Conservation (phyloP, 1,284 basidiomycete genomes). For the Cutaneotrichosporon curvatum region DNA sequence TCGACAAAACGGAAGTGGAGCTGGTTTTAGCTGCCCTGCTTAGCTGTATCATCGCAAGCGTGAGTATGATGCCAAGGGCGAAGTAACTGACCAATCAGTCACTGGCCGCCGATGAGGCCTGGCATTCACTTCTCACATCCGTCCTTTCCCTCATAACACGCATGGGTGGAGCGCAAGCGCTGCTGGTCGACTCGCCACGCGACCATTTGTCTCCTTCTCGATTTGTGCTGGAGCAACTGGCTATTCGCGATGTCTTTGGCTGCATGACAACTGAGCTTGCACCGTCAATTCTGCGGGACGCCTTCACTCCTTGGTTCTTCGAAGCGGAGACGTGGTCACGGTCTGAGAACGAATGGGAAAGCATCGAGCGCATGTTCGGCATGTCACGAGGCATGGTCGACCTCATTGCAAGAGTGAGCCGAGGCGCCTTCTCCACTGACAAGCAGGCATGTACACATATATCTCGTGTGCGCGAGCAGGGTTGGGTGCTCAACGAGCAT, state of each 20-base stretch:
- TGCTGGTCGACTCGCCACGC: conserved; percentile 31
- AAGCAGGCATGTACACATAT: conserved; percentile 29
- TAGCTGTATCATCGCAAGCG: conserved; percentile 40
- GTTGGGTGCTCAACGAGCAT: conserved; percentile 17
- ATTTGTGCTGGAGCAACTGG: conserved; percentile 43
- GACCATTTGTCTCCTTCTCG: conserved; percentile 32
- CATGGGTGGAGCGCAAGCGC: conserved; percentile 35
- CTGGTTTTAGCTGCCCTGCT: conserved; percentile 37
- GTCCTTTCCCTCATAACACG: conserved; percentile 35
- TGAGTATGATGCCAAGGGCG: conserved; percentile 14
- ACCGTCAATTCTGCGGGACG: conserved; percentile 35
- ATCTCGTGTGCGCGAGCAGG: conserved; percentile 18
- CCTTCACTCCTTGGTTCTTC: conserved; percentile 42
- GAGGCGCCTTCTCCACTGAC: neutral
- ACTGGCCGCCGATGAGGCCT: conserved; percentile 40
- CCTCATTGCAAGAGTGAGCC: conserved; percentile 36
- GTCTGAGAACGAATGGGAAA: conserved; percentile 39
- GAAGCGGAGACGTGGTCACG: conserved; percentile 36
- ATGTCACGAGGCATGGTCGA: conserved; percentile 40
- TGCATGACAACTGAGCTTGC: conserved; percentile 41
- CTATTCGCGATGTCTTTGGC: conserved; percentile 42
- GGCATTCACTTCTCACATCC: conserved; percentile 39
- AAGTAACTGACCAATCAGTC: conserved; percentile 18
- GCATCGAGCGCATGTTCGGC: conserved; percentile 41
- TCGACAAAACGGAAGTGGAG: conserved; percentile 34